Percentiles rank a stretch among this genome's conserved stretches.
phyloP scores from a whole-genome alignment of 371 early-diverging fungal genomes.

The Chytridium lagenaria region DNA sequence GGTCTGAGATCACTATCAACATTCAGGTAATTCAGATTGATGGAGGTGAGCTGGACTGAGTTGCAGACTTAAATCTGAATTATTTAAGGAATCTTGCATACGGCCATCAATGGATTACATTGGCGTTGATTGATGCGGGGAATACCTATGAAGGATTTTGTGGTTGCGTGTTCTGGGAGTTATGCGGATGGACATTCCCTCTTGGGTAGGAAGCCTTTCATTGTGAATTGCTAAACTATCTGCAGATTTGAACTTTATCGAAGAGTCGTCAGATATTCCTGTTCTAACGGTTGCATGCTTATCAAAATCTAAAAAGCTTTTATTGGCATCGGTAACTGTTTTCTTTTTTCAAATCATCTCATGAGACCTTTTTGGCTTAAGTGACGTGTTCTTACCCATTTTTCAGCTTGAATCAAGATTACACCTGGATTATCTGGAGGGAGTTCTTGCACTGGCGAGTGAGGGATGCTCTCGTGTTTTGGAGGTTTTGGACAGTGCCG shows the following conservation, averaged over 20 bases:
- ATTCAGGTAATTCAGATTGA: conserved; percentile 91
- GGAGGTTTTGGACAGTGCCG: conserved; percentile 73
- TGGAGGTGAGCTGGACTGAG: conserved; percentile 66
- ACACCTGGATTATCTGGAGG: conserved; percentile 81
- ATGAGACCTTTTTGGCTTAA: conserved; percentile 15
- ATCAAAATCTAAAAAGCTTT: conserved; percentile 83
- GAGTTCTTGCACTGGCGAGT: conserved; percentile 76
- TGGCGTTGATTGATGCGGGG: conserved; percentile 98
- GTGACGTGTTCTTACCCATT: too few relatives aligned
- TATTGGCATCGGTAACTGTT: conserved; percentile 53
- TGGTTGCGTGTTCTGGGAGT: conserved; percentile 94
- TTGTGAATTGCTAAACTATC: background rate
- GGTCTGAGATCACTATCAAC: conserved; percentile 91
- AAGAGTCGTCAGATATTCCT: conserved; percentile 84
- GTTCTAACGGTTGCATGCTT: conserved; percentile 88
- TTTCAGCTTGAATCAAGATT: conserved; percentile 90
- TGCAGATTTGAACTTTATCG: conserved; percentile 84
- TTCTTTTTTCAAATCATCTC: background rate
- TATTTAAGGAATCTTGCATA: conserved; percentile 60
- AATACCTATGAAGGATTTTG: conserved; percentile 94
- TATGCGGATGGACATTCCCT: conserved; percentile 81
- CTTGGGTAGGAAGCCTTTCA: conserved; percentile 75
- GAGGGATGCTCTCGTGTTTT: conserved; percentile 87
- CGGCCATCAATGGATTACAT: conserved; percentile 93
- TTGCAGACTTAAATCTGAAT: background rate